These are phyloP conservation scores for Ascochyta pisi DNA, from an alignment of 2,329 filamentous ascomycete genomes.

Conservation along the genomic window DNA sequence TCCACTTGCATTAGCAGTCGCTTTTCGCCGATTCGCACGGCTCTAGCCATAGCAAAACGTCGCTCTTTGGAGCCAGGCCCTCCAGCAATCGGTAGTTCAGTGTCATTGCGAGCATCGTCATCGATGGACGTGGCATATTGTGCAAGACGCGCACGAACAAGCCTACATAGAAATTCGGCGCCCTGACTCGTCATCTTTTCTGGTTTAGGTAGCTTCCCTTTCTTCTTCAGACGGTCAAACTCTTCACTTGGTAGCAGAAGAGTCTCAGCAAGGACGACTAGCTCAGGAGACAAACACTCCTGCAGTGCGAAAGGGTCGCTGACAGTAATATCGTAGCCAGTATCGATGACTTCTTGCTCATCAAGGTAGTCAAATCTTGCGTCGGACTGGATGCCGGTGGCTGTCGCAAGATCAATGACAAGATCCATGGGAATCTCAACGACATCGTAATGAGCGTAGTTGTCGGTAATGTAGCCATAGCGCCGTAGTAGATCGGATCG, in stretches of 20 bases:
- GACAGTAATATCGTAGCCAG: slow-evolving; percentile 68
- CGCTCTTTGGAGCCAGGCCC: slow-evolving; percentile 26
- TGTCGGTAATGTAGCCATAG: slow-evolving; percentile 85
- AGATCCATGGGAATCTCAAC: slow-evolving; percentile 74
- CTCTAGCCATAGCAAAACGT: slow-evolving; percentile 64
- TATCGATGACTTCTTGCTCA: slow-evolving; percentile 70
- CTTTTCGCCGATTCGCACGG: slow-evolving; percentile 77
- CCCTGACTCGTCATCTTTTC: slow-evolving; percentile 50
- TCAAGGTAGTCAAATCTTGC: slow-evolving; percentile 62
- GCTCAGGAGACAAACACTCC: slow-evolving; percentile 51
- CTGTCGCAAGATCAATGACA: slow-evolving; percentile 49
- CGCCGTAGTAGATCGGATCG: slow-evolving; percentile 81
- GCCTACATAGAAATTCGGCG: slow-evolving; percentile 48
- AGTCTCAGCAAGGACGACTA: slow-evolving; percentile 54
- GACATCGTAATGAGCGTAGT: slow-evolving; percentile 81
- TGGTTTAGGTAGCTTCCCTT: slow-evolving; percentile 53
- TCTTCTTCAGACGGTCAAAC: slow-evolving; percentile 51
- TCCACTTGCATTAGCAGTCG: slow-evolving; percentile 66
- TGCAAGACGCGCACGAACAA: slow-evolving; percentile 50
- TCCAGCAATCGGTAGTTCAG: slow-evolving; percentile 44
- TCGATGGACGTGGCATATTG: slow-evolving; percentile 63
- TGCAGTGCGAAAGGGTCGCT: slow-evolving; percentile 43
- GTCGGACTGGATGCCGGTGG: slow-evolving; percentile 22
- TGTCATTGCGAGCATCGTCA: slow-evolving; percentile 58
- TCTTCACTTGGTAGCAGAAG: slow-evolving; percentile 52